Base-by-base conservation (phyloP, 345 rosid genomes). In the Dipteronia sinensis region DNA sequence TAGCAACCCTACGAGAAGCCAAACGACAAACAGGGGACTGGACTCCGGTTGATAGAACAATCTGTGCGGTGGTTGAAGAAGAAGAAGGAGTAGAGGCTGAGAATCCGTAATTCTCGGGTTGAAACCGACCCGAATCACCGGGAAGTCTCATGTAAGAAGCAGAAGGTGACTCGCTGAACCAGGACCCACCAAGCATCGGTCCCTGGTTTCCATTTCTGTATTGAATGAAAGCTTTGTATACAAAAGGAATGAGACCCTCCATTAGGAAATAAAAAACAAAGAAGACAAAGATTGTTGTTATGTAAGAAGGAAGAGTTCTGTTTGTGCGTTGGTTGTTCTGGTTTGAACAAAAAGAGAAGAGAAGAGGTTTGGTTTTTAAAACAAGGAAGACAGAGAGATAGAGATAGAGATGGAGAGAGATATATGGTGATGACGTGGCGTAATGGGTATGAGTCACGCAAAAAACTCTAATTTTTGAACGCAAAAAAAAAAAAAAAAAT, bases 211-310 rank as follows among this genome's bases (percentile, higher is more conserved):
- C 91, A 22, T 88, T 88, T 79, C 81, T 93, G 92, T 89, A 78
- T 79, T 90, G 97, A 79, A 86, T 82, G 67, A 89, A 76, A 17
- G 93, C 91, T 70, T 71, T 87, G 79, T 92, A 90, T 22, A 89
- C 91, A 27, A 87, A 87, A 51, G 97, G 97, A 74, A 92, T 90
- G 0, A 92, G 83, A 77, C 97, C 97, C 76, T 95, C 99, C 99
- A 95, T 95, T 75, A 42, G 46, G 65, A 12, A 27, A 10, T 25
- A 70, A 82, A 69, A 75, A 76, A 6, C 3, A 70, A 84, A 69
- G 72, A 74, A 78, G 74, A 81, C 29, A 78, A 40, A 66, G 53
- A 67, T 3, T 20, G 19, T 59, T 0, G 0, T n/a, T n/a, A n/a
- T 49, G 19, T 3, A 34, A 34, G 6, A 34, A 34, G 38, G 38